Evolutionary conservation across 345 rosid species (phyloP).

Genomic region (Citrus reticulata): DNA sequence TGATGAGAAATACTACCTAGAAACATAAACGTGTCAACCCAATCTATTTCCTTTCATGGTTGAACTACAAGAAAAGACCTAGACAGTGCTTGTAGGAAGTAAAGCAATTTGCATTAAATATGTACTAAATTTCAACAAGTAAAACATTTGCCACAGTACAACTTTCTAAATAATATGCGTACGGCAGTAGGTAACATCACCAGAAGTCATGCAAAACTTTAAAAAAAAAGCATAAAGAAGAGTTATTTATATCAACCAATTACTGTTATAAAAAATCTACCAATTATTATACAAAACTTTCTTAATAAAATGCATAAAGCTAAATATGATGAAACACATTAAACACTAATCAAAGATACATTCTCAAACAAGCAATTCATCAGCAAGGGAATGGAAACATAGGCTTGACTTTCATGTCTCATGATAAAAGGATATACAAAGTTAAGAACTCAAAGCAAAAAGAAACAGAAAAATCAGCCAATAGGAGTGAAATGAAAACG

Average conservation of each 20-base stretch:
- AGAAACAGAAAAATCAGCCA: not conserved
- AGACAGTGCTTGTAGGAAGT: not conserved
- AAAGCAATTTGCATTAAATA: not conserved
- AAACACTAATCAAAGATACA: not conserved
- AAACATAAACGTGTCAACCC: constrained; percentile 5
- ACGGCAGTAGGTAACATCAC: not conserved
- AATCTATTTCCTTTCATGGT: not conserved
- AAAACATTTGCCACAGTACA: not conserved
- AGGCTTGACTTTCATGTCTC: not conserved
- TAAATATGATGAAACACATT: not conserved
- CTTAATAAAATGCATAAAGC: not conserved
- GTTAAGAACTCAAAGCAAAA: not conserved
- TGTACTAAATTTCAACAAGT: not conserved
- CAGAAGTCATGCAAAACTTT: no score
- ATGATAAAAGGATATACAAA: not conserved
- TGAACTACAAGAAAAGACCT: constrained; percentile 3
- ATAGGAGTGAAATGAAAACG: constrained; percentile 7
- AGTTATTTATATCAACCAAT: not conserved
- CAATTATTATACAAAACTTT: not conserved
- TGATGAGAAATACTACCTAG: constrained; percentile 95
- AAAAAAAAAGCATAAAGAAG: not conserved
- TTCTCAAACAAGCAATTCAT: not conserved
- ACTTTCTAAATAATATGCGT: not conserved
- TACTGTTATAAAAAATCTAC: no score
- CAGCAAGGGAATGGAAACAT: not conserved